Conservation (phyloP, 208 protist genomes). For the Trypanosoma platydactyli region DNA sequence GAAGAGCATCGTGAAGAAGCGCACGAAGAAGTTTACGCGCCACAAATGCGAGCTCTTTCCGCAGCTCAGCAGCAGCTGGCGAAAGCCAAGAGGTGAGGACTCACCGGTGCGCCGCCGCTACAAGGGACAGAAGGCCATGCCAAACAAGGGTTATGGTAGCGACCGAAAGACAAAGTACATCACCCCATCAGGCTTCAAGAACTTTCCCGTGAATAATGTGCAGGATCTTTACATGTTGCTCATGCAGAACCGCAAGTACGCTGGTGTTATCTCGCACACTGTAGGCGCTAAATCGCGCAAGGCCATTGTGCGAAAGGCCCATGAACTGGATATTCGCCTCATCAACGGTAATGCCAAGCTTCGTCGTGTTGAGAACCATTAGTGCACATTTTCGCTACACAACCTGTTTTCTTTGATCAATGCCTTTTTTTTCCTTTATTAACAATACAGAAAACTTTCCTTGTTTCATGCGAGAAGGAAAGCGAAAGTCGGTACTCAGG, state of each 20-base stretch:
- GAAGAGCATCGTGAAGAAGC: constrained; percentile 97
- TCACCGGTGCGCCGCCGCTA: constrained; percentile 97
- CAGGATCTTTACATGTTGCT: constrained; percentile 99
- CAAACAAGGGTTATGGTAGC: constrained; percentile 98
- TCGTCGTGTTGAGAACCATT: constrained; percentile 48
- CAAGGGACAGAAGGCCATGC: constrained; percentile 96
- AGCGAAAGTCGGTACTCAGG: constrained; percentile 4
- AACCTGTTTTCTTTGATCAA: not conserved
- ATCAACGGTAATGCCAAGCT: constrained; percentile 96
- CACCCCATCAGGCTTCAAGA: constrained; percentile 97
- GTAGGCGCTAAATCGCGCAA: constrained; percentile 95
- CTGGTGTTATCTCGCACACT: constrained; percentile 96
- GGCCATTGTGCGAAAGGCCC: constrained; percentile 97
- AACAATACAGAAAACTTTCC: not conserved
- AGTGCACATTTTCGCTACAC: no score
- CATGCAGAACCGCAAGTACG: constrained; percentile 99
- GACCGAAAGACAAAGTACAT: constrained; percentile 96
- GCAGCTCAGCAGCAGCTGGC: constrained; percentile 95
- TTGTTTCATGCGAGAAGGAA: not conserved
- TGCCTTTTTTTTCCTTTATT: not conserved
- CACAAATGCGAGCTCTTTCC: constrained; percentile 95
- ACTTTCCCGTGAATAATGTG: constrained; percentile 95
- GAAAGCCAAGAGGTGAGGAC: constrained; percentile 99
- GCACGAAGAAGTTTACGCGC: constrained; percentile 96
- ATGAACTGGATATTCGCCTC: constrained; percentile 98